These are phyloP conservation scores for Endotrypanum monterogeii DNA, from an alignment of 208 protist genomes.

Conservation along the genomic window DNA sequence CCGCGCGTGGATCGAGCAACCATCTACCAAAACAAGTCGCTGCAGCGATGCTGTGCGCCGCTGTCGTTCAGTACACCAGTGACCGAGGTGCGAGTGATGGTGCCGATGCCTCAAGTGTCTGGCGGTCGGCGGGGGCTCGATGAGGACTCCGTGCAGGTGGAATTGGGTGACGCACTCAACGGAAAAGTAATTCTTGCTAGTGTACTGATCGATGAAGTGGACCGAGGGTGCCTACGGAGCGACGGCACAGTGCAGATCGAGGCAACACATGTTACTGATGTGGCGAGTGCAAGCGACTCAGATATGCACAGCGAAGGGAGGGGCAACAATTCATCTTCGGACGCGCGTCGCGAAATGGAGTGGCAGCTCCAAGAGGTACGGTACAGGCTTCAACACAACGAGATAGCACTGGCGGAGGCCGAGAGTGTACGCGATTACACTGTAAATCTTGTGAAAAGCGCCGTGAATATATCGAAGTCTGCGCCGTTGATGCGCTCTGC, in stretches of 20 bases:
- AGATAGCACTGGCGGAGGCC: slow-evolving; percentile 20
- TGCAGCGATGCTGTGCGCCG: slow-evolving; percentile 23
- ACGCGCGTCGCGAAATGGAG: slow-evolving; percentile 16
- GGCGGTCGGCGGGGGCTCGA: slow-evolving; percentile 12
- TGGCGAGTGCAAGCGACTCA: slow-evolving; percentile 22
- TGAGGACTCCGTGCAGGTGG: slow-evolving; percentile 31
- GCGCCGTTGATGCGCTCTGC: slow-evolving; percentile 3
- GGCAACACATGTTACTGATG: slow-evolving; percentile 6
- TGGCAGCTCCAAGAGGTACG: slow-evolving; percentile 18
- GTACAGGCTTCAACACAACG: slow-evolving; percentile 21
- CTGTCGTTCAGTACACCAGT: slow-evolving; percentile 24
- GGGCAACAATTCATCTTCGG: slow-evolving; percentile 7
- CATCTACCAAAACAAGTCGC: slow-evolving; percentile 33
- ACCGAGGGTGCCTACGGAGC: slow-evolving; percentile 19
- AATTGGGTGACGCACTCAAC: slow-evolving; percentile 25
- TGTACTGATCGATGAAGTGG: slow-evolving; percentile 26
- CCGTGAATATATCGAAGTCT: slow-evolving; percentile 9
- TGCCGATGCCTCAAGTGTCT: slow-evolving; percentile 20
- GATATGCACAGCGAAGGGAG: slow-evolving; percentile 10
- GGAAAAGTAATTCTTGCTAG: slow-evolving; percentile 23
- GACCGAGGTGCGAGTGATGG: slow-evolving; percentile 32
- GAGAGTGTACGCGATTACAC: slow-evolving; percentile 14
- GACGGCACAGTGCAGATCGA: slow-evolving; percentile 30
- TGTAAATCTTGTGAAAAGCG: slow-evolving; percentile 3
- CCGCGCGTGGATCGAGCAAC: slow-evolving; percentile 30